A percentile compares a stretch with the other conserved stretches of the same genome.
Conservation (phyloP, 345 rosid genomes). For the Draba incana region DNA sequence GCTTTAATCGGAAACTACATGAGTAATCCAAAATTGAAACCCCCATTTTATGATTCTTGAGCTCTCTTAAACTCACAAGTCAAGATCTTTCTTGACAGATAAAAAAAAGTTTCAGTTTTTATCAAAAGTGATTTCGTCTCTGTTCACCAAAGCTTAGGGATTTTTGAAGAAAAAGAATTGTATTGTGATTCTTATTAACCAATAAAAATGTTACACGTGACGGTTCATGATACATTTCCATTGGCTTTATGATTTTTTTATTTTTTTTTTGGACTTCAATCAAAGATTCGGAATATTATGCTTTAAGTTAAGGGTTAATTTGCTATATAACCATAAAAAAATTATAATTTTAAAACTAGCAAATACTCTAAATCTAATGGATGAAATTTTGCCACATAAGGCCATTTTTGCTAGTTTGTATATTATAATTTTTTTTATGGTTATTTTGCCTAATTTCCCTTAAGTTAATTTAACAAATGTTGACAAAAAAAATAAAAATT, state of each 20-base stretch:
- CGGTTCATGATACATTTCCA: neutral
- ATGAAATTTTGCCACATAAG: too few species aligned
- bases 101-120: neutral
- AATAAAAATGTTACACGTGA: neutral
- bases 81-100: neutral
- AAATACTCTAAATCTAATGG: too few species aligned
- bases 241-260: neutral
- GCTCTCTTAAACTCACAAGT: conserved; percentile 3
- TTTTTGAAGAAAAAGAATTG: neutral
- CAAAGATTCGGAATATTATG: too few species aligned
- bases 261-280: conserved; percentile 8
- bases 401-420: too few species aligned
- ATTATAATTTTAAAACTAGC: too few species aligned
- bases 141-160: neutral
- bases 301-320: too few species aligned
- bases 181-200: neutral
- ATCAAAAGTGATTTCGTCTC: neutral
- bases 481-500: too few species aligned
- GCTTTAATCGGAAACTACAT: conserved; percentile 42
- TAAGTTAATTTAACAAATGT: too few species aligned
- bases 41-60: conserved; percentile 45
- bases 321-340: too few species aligned
- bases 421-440: too few species aligned
- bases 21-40: conserved; percentile 50
- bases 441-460: too few species aligned